A percentile compares a stretch with the other conserved stretches of the same genome.
Conservation (phyloP, 179 eudicot species). For the Camellia oleifera region DNA sequence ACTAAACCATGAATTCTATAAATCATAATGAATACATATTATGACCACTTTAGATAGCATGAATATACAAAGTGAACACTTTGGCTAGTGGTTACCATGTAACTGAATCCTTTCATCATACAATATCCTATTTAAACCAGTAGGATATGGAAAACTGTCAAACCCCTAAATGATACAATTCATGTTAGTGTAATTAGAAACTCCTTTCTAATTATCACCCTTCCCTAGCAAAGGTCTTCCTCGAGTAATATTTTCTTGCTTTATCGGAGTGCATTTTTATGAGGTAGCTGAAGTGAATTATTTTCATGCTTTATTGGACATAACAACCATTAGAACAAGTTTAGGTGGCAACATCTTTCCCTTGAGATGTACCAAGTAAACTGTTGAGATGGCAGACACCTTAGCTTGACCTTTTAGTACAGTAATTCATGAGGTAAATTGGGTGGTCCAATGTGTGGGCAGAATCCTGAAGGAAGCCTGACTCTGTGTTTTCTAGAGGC, state of each 20-base stretch:
- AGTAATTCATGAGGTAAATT: neutral
- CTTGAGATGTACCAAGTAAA: neutral
- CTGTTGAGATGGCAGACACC: neutral
- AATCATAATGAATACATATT: too few relatives aligned
- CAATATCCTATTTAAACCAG: too few relatives aligned
- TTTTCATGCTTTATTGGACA: neutral
- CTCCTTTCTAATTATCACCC: too few relatives aligned
- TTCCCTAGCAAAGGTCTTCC: too few relatives aligned
- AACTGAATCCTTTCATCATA: too few relatives aligned
- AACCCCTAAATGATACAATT: too few relatives aligned
- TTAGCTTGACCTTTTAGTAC: neutral
- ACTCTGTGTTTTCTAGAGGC: neutral
- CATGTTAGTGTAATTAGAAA: too few relatives aligned
- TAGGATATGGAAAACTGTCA: too few relatives aligned
- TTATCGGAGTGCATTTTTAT: neutral
- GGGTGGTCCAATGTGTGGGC: neutral
- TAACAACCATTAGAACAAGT: neutral
- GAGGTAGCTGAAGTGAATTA: neutral
- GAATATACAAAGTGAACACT: too few relatives aligned
- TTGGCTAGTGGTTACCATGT: too few relatives aligned
- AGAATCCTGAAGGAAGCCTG: neutral
- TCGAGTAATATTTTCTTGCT: neutral
- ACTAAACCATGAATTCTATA: too few relatives aligned
- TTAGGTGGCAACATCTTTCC: neutral
- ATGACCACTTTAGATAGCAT: too few relatives aligned